phyloP scores from a whole-genome alignment of 2,329 filamentous ascomycete species.

The Dactylellina leptospora region DNA sequence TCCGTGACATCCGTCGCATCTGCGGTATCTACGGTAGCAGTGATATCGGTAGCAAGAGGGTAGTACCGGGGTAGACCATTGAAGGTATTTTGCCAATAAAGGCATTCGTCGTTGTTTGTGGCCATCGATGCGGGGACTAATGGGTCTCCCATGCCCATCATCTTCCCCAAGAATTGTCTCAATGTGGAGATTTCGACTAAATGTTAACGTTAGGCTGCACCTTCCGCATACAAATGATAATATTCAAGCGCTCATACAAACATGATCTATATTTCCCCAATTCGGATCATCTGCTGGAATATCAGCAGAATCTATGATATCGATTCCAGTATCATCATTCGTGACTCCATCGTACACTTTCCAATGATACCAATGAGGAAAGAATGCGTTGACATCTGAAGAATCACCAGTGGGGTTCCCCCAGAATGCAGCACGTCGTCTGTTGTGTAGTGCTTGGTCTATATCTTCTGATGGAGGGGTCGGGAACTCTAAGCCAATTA shows the following conservation, averaged over 20 bases:
- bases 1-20: no score
- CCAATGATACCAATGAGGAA: slow-evolving; percentile 24
- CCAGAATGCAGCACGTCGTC: slow-evolving; percentile 13
- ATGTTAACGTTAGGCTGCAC: neutral
- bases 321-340: neutral
- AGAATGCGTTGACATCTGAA: neutral
- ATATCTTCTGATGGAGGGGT: neutral
- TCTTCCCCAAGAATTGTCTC: slow-evolving; percentile 12
- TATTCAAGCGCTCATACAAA: neutral
- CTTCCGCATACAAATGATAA: neutral
- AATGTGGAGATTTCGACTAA: slow-evolving; percentile 14
- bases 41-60: neutral
- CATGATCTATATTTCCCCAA: slow-evolving; percentile 9
- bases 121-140: neutral
- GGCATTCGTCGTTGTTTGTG: neutral
- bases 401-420: slow-evolving; percentile 3
- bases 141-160: slow-evolving; percentile 23
- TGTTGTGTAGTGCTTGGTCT: neutral
- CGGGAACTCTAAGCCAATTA: slow-evolving; percentile 3
- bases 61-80: slow-evolving; percentile 4
- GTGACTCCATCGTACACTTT: slow-evolving; percentile 10
- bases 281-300: neutral
- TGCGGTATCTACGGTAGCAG: no score
- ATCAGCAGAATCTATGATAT: neutral
- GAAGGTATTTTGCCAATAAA: slow-evolving; percentile 7